Percentiles rank a stretch among this genome's conserved stretches.
Conservation (phyloP, 2,329 filamentous ascomycete genomes). For the Tolypocladium inflatum region DNA sequence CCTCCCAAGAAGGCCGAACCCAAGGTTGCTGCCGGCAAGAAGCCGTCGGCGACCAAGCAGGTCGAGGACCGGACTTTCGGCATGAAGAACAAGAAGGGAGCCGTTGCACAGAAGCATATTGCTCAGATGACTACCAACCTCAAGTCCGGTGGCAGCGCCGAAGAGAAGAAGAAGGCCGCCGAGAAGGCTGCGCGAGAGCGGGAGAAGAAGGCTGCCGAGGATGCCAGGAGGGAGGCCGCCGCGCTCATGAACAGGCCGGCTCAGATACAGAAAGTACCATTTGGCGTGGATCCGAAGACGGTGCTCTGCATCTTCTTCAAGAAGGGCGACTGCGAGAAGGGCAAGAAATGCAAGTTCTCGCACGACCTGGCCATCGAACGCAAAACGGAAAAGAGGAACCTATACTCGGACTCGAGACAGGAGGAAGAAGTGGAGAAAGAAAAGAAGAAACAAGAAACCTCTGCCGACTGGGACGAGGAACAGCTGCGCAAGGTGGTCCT, state of each 20-base stretch:
- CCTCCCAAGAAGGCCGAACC: constrained; percentile 55
- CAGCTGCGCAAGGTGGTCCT: constrained; percentile 84
- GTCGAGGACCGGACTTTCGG: constrained; percentile 97
- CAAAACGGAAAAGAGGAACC: constrained; percentile 82
- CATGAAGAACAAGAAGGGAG: constrained; percentile 99
- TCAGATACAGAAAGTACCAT: constrained; percentile 94
- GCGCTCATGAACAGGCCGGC: constrained; percentile 83
- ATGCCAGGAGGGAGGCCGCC: constrained; percentile 69
- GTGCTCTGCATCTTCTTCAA: constrained; percentile 95
- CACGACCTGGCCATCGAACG: constrained; percentile 85
- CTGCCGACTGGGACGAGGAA: constrained; percentile 96
- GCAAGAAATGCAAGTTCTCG: constrained; percentile 94
- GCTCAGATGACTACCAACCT: constrained; percentile 69
- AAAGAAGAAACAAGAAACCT: constrained; percentile 82
- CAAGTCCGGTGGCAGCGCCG: constrained; percentile 66
- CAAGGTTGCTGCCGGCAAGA: constrained; percentile 44
- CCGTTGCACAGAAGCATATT: constrained; percentile 81
- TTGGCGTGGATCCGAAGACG: constrained; percentile 96
- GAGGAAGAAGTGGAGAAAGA: constrained; percentile 60
- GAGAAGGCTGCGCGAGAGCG: constrained; percentile 61
- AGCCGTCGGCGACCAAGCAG: constrained; percentile 46
- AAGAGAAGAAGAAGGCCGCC: constrained; percentile 72
- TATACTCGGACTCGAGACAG: constrained; percentile 78
- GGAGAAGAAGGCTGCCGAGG: constrained; percentile 86
- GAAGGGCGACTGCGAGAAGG: constrained; percentile 95